Evolutionary conservation across 2,329 filamentous ascomycete species (phyloP), one percentile per base, ranked within the genome.

Genomic region (Aureobasidium subglaciale): DNA sequence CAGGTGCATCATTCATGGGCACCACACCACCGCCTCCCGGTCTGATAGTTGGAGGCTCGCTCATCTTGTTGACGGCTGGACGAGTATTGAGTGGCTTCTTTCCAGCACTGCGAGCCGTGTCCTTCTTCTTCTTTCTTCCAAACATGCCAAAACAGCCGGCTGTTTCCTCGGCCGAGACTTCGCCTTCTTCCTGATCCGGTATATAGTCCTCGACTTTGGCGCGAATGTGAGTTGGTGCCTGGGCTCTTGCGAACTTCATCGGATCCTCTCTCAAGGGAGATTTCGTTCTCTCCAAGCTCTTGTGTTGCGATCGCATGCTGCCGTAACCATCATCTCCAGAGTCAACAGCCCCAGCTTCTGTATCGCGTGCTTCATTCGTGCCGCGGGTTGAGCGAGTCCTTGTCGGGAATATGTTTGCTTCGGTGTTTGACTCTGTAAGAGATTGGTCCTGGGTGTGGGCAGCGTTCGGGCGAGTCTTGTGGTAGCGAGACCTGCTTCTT

Each of bases 1-100:
- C 76, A 1, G 90, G 90, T 20, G 88, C 88, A 73, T 95, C 89
- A 40, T 78, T 84, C 50, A 79, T 78, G 22, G 81, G 76, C 2
- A 80, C 71, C 30, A 72, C 68, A 13, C 73, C 75, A 41, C 74
- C 73, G 5, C 74, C 75, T 16, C 73, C 73, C n/a, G 70, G 68
- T 55, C 65, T 67, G 57, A 75, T 76, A 1, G 65, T 68, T 13
- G 68, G 34, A n/a, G 61, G 59, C 13, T 60, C 63, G 8, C 62
- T 59, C 34, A 15, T 13, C 4, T 48, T 35, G 6, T 13, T 25
- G 7, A 22, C 11, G 4, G 24, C 22, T 32, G 37, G 37, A 15
- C 50, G 38, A 4, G 50, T 8, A 20, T 20, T 32, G 13, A 41
- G 20, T 2, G 35, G 48, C 9, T n/a, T 52, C 5, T 24, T 15